Evolutionary conservation across 116 monocot species (phyloP).

Genomic region (Zostera marina): DNA sequence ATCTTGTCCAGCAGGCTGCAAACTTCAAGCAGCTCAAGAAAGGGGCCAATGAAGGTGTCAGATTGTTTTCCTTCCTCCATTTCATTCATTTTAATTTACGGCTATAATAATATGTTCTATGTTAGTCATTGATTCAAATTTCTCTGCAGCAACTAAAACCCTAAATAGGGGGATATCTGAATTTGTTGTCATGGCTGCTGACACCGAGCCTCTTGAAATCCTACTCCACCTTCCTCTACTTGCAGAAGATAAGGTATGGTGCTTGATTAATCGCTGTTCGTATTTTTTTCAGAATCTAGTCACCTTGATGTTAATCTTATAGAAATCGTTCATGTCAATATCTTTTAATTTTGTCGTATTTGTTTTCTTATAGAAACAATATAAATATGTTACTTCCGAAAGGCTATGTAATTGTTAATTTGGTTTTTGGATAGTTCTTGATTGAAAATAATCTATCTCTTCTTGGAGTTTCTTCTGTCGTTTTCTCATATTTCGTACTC

Average conservation of each 20-base stretch:
- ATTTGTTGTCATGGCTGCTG: constrained; percentile 90
- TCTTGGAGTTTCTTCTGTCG: no score
- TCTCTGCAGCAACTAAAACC: constrained; percentile 60
- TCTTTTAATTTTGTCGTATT: no score
- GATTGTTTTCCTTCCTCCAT: background rate
- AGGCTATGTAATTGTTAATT: no score
- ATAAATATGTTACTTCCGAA: no score
- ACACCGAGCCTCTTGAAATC: constrained; percentile 78
- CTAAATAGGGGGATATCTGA: constrained; percentile 79
- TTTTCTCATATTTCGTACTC: background rate
- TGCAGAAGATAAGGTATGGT: constrained; percentile 64
- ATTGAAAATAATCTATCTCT: no score
- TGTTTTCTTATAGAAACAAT: no score
- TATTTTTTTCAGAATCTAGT: no score
- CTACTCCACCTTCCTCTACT: constrained; percentile 79
- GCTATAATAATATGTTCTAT: background rate
- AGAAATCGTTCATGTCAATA: no score
- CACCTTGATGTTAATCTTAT: no score
- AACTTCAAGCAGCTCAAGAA: constrained; percentile 97
- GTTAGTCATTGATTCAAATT: background rate
- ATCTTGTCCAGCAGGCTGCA: constrained; percentile 75
- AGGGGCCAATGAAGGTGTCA: constrained; percentile 78
- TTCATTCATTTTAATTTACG: background rate
- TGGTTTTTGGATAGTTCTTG: no score
- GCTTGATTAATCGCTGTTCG: background rate